Conservation (phyloP, 768 basidiomycete species). For the Termitomyces sp. region DNA sequence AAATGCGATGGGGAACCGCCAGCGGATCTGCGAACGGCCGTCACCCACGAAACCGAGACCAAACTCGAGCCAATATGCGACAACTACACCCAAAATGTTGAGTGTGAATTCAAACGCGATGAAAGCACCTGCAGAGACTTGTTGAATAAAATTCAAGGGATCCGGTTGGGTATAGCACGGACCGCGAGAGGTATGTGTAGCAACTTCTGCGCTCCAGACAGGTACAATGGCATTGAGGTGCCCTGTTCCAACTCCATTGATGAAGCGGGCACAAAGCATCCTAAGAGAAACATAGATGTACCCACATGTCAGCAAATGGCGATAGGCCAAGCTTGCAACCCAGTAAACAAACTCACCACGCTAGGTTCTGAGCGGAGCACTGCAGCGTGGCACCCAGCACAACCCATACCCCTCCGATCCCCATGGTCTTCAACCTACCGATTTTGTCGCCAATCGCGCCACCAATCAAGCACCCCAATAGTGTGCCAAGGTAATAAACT, state of each 20-base stretch:
- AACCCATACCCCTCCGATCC: constrained; percentile 33
- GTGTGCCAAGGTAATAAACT: constrained; percentile 38
- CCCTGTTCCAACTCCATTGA: constrained; percentile 40
- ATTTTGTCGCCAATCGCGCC: constrained; percentile 35
- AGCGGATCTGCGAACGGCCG: constrained; percentile 30
- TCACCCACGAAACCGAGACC: constrained; percentile 38
- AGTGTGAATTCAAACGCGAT: constrained; percentile 38
- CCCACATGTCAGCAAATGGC: not conserved
- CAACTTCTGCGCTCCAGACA: constrained; percentile 40
- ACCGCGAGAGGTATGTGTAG: constrained; percentile 36
- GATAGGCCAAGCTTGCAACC: not conserved
- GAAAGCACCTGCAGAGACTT: constrained; percentile 26
- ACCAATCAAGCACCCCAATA: constrained; percentile 33
- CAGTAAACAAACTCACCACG: constrained; percentile 22
- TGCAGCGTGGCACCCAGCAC: constrained; percentile 35
- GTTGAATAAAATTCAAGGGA: not conserved
- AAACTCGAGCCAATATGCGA: constrained; percentile 42
- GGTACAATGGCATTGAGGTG: constrained; percentile 38
- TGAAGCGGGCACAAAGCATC: constrained; percentile 39
- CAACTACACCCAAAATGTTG: constrained; percentile 34
- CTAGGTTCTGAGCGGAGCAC: constrained; percentile 34
- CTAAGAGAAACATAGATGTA: constrained; percentile 14
- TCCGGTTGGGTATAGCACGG: not conserved
- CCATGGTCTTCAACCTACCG: constrained; percentile 34
- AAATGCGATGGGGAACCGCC: constrained; percentile 39